Base-by-base conservation (phyloP, 1,284 basidiomycete species). In the Fistulinella cinereoalba region DNA sequence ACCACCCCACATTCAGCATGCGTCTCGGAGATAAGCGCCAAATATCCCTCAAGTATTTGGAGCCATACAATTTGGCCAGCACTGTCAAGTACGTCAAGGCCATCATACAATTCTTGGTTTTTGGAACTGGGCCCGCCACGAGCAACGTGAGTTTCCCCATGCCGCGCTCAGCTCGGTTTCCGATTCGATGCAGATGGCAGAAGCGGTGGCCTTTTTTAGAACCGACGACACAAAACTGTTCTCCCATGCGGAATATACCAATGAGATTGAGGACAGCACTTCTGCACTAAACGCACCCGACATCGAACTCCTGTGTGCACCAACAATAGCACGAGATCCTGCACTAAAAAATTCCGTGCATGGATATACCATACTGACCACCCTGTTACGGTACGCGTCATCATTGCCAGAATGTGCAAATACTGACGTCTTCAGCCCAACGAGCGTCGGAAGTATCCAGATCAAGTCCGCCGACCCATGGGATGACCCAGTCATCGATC, bases 281-380 rank as follows among this genome's bases (percentile, higher is more conserved):
- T 81, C 83, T 2, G 79, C 71, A 1, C 58, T 71, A 2, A 68
- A 71, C 6, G 76, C 78, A 22, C 83, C 83, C 3, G 83, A 85
- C 47, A 61, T 85, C 15, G 83, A 86, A 54, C 40, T 85, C 16
- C 75, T 84, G 54, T 60, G 69, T 5, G 68, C 72, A 1, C 72
- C 80, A 0, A 36, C 76, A 12, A 70, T 69, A 4, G 1, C 48
- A 6, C 22, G 40, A 24, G 25, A 27, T 0, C 39, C 3, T 0
- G 12, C 25, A 27, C 25, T 7, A 6, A 12, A 42, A 38, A 2
- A 36, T 3, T 49, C 49, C 6, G 29, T 56, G 31, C 48, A 54
- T 36, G 63, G 25, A 15, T 65, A 54, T 19, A 46, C 43, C 32
- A 28, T 68, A 37, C 5, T 52, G 2, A 16, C 27, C 23, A 43